These are phyloP conservation scores for Parsonsia alboflavescens DNA, from an alignment of 257 asterid species.

Conservation along the genomic window DNA sequence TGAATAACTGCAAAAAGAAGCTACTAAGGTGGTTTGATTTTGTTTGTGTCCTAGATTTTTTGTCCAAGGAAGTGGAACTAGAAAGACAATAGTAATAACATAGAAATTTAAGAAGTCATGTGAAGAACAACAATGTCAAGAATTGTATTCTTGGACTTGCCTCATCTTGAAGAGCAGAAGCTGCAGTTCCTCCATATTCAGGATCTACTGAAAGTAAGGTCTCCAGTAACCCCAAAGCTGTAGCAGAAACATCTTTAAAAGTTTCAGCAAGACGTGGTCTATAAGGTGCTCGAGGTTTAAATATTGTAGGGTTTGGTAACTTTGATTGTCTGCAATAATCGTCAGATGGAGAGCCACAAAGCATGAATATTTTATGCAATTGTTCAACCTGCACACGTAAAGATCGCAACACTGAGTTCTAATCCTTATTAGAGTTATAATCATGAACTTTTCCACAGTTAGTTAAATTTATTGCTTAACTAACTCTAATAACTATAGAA, in stretches of 20 bases:
- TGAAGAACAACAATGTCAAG: no score
- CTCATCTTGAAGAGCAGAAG: conserved; percentile 47
- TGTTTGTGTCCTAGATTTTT: no score
- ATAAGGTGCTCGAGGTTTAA: conserved; percentile 50
- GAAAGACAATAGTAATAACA: no score
- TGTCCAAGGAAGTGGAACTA: no score
- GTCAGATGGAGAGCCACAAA: conserved; percentile 61
- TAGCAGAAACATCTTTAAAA: conserved; percentile 41
- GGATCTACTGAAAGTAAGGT: conserved; percentile 54
- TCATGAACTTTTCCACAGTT: no score
- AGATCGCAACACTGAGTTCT: neutral
- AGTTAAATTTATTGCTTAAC: neutral
- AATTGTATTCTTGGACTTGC: conserved; percentile 13
- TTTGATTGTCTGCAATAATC: conserved; percentile 48
- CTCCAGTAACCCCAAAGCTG: conserved; percentile 37
- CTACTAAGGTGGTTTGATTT: neutral
- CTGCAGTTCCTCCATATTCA: conserved; percentile 42
- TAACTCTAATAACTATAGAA: no score
- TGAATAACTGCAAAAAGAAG: conserved; percentile 38
- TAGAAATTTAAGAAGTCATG: no score
- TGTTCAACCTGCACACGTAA: conserved; percentile 47
- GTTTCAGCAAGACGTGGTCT: conserved; percentile 37
- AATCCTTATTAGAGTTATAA: no score
- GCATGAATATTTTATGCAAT: conserved; percentile 50
- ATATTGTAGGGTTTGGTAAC: conserved; percentile 40